phyloP scores from a whole-genome alignment of 441 rosid genomes.

The Lepidium campestre region DNA sequence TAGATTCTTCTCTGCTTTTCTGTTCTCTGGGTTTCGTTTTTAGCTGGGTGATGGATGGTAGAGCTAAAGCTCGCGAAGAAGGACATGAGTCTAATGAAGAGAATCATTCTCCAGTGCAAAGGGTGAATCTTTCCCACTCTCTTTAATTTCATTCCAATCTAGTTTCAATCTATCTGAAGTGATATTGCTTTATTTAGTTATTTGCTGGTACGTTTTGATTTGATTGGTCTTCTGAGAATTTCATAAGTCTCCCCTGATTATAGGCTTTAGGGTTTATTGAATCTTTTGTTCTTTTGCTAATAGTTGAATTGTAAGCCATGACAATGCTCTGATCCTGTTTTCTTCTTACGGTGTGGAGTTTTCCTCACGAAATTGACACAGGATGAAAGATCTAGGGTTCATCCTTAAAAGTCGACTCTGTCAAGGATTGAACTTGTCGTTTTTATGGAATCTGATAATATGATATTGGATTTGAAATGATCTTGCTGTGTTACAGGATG shows the following conservation, averaged over 20 bases:
- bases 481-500: conserved; percentile 32
- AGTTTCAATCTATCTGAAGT: background rate
- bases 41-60: conserved; percentile 18
- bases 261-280: conserved; percentile 26
- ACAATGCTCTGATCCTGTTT: background rate
- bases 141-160: background rate
- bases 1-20: conserved; percentile 9
- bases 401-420: too few species aligned
- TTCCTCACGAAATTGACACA: too few species aligned
- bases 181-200: background rate
- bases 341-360: background rate
- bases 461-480: background rate
- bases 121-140: background rate
- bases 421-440: background rate
- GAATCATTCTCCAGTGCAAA: background rate
- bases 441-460: background rate
- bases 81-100: conserved; percentile 1
- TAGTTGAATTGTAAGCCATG: background rate
- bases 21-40: background rate
- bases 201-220: conserved; percentile 1
- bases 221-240: background rate
- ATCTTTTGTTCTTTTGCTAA: background rate
- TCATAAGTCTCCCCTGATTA: background rate
- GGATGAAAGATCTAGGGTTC: too few species aligned
- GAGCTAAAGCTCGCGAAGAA: conserved; percentile 5